Conservation (phyloP, 1,284 basidiomycete genomes). For the Apiotrichum veenhuisii region DNA sequence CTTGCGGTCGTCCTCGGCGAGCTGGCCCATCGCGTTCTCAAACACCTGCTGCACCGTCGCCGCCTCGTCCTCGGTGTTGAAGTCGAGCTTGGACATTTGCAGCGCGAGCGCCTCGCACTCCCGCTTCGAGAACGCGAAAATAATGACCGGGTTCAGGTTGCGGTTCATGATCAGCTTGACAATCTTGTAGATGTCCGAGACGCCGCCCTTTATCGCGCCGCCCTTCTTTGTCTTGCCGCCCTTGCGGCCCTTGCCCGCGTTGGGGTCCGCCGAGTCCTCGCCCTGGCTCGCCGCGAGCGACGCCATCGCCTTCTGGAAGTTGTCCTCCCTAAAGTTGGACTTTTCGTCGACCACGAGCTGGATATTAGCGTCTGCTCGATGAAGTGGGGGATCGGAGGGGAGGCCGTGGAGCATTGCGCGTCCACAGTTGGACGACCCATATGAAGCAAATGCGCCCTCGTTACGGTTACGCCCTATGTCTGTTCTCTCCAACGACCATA, state of each 20-base stretch:
- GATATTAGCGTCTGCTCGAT: conserved; percentile 38
- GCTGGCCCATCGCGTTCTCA: conserved; percentile 86
- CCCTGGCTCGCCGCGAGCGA: conserved; percentile 77
- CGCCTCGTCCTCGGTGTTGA: conserved; percentile 92
- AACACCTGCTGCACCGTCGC: conserved; percentile 85
- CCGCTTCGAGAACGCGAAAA: conserved; percentile 97
- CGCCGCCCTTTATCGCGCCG: conserved; percentile 77
- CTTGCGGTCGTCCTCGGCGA: conserved; percentile 80
- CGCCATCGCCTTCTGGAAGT: conserved; percentile 97
- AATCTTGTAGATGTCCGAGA: conserved; percentile 87
- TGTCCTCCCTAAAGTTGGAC: conserved; percentile 94
- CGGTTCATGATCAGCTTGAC: conserved; percentile 99
- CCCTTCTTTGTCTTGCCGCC: conserved; percentile 81
- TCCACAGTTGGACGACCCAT: too few relatives aligned
- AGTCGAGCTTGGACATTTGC: conserved; percentile 90
- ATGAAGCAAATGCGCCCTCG: too few relatives aligned
- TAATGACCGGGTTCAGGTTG: conserved; percentile 97
- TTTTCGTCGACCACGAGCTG: conserved; percentile 95
- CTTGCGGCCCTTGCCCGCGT: conserved; percentile 74
- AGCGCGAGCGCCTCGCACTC: conserved; percentile 94
- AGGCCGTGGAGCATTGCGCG: too few relatives aligned
- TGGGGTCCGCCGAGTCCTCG: conserved; percentile 88
- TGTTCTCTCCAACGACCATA: too few relatives aligned
- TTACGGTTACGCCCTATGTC: too few relatives aligned
- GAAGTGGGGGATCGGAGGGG: too few relatives aligned